Percentiles rank a stretch among this genome's conserved stretches.
These are phyloP conservation scores for Oryza longistaminata DNA, from an alignment of 176 grass and related monocot species.

Conservation along the genomic window DNA sequence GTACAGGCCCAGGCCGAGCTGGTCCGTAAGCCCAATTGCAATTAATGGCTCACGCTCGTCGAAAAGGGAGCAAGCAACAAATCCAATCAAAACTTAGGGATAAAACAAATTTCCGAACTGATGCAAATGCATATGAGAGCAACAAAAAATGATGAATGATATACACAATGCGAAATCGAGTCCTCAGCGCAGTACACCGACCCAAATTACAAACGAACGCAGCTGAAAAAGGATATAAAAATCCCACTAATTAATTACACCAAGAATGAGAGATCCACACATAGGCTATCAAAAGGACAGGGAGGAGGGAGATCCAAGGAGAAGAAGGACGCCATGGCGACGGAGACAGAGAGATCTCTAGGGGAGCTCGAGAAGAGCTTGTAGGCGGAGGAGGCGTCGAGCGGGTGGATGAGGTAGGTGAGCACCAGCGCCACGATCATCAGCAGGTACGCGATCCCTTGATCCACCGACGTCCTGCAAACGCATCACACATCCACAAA, in stretches of 20 bases:
- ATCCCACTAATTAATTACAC: background rate
- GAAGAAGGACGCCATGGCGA: background rate
- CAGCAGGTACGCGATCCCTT: constrained; percentile 55
- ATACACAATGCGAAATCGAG: background rate
- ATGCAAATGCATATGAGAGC: background rate
- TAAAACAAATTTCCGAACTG: background rate
- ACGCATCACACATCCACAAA: background rate
- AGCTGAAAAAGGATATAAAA: background rate
- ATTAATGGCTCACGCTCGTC: too few relatives aligned
- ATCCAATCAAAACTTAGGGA: background rate
- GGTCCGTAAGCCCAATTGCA: too few relatives aligned
- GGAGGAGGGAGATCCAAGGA: background rate
- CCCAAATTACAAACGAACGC: background rate
- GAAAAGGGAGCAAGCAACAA: background rate
- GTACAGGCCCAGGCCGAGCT: too few relatives aligned
- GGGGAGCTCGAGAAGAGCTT: constrained; percentile 54
- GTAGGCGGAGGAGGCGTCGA: constrained; percentile 55
- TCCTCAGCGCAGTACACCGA: background rate
- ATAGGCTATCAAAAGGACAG: constrained; percentile 32
- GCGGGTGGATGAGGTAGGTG: constrained; percentile 71
- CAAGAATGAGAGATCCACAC: constrained; percentile 16
- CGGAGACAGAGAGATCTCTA: background rate
- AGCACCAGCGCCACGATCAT: constrained; percentile 68
- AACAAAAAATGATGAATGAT: background rate
- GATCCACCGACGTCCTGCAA: constrained; percentile 54